phyloP scores from a whole-genome alignment of 768 basidiomycete genomes.

The Cyathus striatus region DNA sequence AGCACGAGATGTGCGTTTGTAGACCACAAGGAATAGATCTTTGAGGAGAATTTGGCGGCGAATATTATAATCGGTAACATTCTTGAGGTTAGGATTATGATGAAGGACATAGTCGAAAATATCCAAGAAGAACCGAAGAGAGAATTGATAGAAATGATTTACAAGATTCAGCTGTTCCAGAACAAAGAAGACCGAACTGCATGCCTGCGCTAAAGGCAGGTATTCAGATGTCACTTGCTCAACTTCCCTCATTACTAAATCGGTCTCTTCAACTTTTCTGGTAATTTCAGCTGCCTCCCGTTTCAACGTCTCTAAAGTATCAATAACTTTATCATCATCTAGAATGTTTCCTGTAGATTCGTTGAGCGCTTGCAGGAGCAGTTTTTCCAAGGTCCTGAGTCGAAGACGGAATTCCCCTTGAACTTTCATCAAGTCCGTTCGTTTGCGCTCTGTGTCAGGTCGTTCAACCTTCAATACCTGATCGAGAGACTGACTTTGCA shows the following conservation, averaged over 20 bases:
- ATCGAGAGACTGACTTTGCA: slow-evolving; percentile 97
- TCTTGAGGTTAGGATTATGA: slow-evolving; percentile 85
- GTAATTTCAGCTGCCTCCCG: slow-evolving; percentile 95
- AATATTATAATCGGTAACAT: slow-evolving; percentile 63
- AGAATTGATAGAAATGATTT: slow-evolving; percentile 99
- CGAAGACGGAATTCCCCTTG: slow-evolving; percentile 97
- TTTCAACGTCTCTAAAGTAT: slow-evolving; percentile 93
- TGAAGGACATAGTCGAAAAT: slow-evolving; percentile 95
- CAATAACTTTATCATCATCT: slow-evolving; percentile 98
- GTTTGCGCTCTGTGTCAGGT: slow-evolving; percentile 91
- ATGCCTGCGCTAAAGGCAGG: slow-evolving; percentile 89
- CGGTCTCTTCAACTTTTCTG: slow-evolving; percentile 93
- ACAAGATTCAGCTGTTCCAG: slow-evolving; percentile 90
- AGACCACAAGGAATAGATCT: slow-evolving; percentile 84
- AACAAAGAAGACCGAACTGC: slow-evolving; percentile 96
- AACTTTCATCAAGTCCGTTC: slow-evolving; percentile 95
- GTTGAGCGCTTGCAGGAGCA: slow-evolving; percentile 91
- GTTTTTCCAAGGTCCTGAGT: slow-evolving; percentile 86
- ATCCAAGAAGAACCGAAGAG: slow-evolving; percentile 94
- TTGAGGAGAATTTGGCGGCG: slow-evolving; percentile 79
- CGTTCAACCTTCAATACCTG: slow-evolving; percentile 96
- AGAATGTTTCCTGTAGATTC: slow-evolving; percentile 96
- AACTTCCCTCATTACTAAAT: slow-evolving; percentile 92
- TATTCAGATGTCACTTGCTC: slow-evolving; percentile 95
- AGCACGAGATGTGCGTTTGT: slow-evolving; percentile 83